Evolutionary conservation across 192 early-diverging fungal genomes (phyloP), one percentile per base, ranked within the genome.

Genomic region (Dissophora ornata): DNA sequence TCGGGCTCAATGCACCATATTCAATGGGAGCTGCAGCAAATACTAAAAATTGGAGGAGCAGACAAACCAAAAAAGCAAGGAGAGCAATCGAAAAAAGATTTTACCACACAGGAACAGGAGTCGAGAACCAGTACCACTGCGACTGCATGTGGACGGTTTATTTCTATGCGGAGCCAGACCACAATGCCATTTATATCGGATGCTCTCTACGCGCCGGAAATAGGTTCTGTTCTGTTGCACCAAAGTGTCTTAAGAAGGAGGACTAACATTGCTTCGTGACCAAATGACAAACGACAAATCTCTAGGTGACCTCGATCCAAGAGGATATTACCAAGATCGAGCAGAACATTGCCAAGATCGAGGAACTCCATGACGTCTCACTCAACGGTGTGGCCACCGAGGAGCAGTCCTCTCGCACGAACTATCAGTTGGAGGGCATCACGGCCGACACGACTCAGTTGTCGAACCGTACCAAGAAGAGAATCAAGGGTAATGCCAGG

Each of bases 401-500:
- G 44, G 81, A 79, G 2, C 57, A 78, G 32, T 49, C 56, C 40
- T 52, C 73, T 22, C 57, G 57, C 34, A 77, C 58, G 9, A 79
- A 67, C 53, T 64, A 59, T 49, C 69, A 82, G 30, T 50, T 82
- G 52, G 81, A 82, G 51, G 36, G 52, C n/a, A 53, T 79, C 25
- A 74, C 67, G 2, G 46, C 65, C 11, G 68, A 82, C 21, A 82
- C 81, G 15, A 73, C 75, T 22, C 61, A 68, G 21, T 54, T 82
- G 38, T 65, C 67, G 24, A 65, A 73, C 52, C 55, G 78, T 26
- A 64, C 82, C 46, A 87, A 85, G 75, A 82, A 79, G 65, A 73
- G 80, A 61, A 85, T 87, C 55, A 83, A 82, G 69, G 69, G 68
- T 70, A 70, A 44, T 12, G n/a, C 7, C 24, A 25, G n/a, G n/a